Evolutionary conservation across 2,329 filamentous ascomycete species (phyloP).

Genomic region (Rugonectria rugulosa): DNA sequence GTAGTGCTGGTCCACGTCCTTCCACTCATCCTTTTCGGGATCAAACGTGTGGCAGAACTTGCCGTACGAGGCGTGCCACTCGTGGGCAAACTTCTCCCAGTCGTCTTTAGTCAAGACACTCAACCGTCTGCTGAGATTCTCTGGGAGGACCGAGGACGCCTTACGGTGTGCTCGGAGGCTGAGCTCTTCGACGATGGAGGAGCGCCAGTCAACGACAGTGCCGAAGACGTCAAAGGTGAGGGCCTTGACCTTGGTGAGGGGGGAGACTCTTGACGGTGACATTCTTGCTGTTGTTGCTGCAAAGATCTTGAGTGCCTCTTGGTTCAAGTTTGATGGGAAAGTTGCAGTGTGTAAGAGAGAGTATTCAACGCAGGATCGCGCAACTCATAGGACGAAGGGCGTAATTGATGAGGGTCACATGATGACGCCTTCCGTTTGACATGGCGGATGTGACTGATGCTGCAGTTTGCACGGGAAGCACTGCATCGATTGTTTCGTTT

Average conservation of each 20-base stretch:
- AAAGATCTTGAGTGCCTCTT: background rate
- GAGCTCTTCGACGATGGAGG: constrained; percentile 68
- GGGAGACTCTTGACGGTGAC: constrained; percentile 38
- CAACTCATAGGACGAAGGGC: background rate
- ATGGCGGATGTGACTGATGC: too few relatives aligned
- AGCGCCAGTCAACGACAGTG: constrained; percentile 82
- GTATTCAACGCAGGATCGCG: too few relatives aligned
- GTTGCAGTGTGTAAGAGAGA: too few relatives aligned
- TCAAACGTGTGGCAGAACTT: constrained; percentile 65
- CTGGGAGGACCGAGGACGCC: constrained; percentile 56
- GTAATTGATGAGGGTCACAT: background rate
- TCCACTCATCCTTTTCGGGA: constrained; percentile 60
- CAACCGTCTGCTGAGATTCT: constrained; percentile 55
- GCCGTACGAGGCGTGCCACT: constrained; percentile 73
- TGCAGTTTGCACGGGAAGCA: too few relatives aligned
- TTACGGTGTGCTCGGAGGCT: constrained; percentile 57
- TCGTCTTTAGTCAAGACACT: constrained; percentile 60
- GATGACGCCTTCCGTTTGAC: too few relatives aligned
- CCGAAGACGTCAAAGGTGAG: constrained; percentile 81
- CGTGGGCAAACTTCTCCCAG: constrained; percentile 71
- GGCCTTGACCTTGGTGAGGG: constrained; percentile 56
- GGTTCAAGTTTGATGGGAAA: too few relatives aligned
- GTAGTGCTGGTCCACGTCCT: constrained; percentile 77
- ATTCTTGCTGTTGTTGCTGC: constrained; percentile 10
- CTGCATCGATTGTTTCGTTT: too few relatives aligned